A percentile compares a stretch with the other conserved stretches of the same genome.
Evolutionary conservation across 768 basidiomycete species (phyloP).

Genomic region (Serendipita sp.): DNA sequence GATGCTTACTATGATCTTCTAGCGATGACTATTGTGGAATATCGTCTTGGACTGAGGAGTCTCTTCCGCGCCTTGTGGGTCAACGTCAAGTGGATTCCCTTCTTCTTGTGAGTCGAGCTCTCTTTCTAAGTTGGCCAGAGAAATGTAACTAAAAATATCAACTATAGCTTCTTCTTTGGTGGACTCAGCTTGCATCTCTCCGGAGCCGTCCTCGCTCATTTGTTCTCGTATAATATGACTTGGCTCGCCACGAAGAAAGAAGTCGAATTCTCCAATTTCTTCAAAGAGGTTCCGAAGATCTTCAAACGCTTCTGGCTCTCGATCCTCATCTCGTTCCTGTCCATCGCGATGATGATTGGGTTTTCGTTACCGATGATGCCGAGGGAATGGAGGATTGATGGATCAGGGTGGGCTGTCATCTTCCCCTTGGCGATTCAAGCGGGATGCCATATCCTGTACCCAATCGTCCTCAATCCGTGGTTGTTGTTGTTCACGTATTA

Average conservation of each 20-base stretch:
- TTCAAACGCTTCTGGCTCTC: conserved; percentile 22
- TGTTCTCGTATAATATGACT: conserved; percentile 23
- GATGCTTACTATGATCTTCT: conserved; percentile 10
- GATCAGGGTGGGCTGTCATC: conserved; percentile 14
- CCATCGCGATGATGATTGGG: conserved; percentile 17
- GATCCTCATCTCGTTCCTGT: conserved; percentile 16
- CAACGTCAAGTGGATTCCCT: conserved; percentile 10
- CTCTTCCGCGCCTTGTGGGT: background rate
- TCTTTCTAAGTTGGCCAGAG: background rate
- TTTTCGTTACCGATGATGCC: conserved; percentile 18
- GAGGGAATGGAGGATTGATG: conserved; percentile 16
- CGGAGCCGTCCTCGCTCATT: conserved; percentile 19
- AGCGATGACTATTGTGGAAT: conserved; percentile 16
- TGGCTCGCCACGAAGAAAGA: conserved; percentile 24
- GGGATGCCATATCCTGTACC: conserved; percentile 18
- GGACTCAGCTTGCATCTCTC: conserved; percentile 21
- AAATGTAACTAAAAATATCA: background rate
- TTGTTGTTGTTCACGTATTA: conserved; percentile 16
- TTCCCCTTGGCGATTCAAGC: conserved; percentile 17
- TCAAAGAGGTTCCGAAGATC: conserved; percentile 22
- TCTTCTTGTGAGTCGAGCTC: conserved; percentile 20
- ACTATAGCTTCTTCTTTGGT: conserved; percentile 13
- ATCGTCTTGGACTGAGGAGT: background rate
- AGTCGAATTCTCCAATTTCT: conserved; percentile 23
- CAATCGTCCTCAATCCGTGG: conserved; percentile 21